These are phyloP conservation scores for Pogostemon cablin DNA, from an alignment of 257 asterid genomes.

Conservation along the genomic window DNA sequence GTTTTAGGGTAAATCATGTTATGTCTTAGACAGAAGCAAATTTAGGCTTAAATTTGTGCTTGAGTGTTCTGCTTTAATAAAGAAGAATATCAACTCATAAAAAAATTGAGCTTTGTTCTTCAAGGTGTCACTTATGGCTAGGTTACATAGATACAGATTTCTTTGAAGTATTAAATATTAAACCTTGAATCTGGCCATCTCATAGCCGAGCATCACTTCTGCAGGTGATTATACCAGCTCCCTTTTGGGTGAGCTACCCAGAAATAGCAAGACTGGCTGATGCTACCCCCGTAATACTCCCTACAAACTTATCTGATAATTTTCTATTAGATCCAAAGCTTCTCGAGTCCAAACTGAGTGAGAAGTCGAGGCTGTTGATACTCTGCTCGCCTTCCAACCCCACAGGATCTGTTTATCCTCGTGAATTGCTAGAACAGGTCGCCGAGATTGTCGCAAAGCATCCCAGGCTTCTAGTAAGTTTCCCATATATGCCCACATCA, in stretches of 20 bases:
- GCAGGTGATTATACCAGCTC: conserved; percentile 96
- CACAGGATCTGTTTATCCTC: conserved; percentile 95
- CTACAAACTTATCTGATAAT: conserved; percentile 72
- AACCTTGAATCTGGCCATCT: conserved; percentile 5
- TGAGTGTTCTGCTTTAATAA: conserved; percentile 10
- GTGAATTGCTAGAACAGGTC: conserved; percentile 79
- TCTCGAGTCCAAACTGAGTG: conserved; percentile 77
- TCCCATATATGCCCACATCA: conserved; percentile 13
- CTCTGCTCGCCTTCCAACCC: conserved; percentile 99
- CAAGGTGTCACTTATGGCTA: not conserved
- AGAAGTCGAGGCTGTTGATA: conserved; percentile 86
- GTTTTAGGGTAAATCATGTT: conserved; percentile 1
- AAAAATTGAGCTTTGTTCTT: not conserved
- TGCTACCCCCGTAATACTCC: conserved; percentile 86
- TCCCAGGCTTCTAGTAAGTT: conserved; percentile 88
- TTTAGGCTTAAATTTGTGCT: not conserved
- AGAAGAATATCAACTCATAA: not conserved
- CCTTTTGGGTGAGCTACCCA: conserved; percentile 99
- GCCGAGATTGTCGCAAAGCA: conserved; percentile 83
- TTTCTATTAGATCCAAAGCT: conserved; percentile 81
- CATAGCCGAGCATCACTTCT: conserved; percentile 16
- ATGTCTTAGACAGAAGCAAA: not conserved
- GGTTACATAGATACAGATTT: not conserved
- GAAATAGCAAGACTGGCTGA: conserved; percentile 98
- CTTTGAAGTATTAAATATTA: not conserved